Evolutionary conservation across 2,329 filamentous ascomycete species (phyloP).

Genomic region (Cordyceps cateniannulata): DNA sequence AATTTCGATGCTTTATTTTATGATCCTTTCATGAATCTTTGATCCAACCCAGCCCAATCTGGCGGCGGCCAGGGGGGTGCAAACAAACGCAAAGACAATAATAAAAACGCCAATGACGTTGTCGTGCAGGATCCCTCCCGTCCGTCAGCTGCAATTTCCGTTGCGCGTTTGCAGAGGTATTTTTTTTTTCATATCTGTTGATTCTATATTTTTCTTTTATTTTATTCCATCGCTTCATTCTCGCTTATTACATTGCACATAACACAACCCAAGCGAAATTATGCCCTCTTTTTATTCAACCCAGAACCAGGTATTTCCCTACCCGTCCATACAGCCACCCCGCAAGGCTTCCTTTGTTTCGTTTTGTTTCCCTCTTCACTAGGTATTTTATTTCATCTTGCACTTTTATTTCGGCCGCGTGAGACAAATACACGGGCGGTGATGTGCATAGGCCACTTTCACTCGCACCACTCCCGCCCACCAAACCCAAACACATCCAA

Average conservation of each 20-base stretch:
- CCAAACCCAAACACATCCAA: not conserved
- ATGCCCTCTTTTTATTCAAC: too few relatives aligned
- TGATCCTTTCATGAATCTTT: too few relatives aligned
- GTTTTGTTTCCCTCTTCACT: not conserved
- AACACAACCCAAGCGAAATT: too few relatives aligned
- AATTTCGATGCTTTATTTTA: too few relatives aligned
- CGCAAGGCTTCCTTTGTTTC: not conserved
- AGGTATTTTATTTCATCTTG: not conserved
- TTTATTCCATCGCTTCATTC: too few relatives aligned
- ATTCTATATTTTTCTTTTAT: not conserved
- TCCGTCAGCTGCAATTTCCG: not conserved
- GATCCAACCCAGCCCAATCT: not conserved
- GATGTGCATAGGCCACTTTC: not conserved
- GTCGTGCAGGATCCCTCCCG: not conserved
- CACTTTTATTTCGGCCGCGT: not conserved
- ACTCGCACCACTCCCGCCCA: too few relatives aligned
- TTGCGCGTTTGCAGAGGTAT: not conserved
- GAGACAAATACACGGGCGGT: not conserved
- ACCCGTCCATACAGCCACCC: too few relatives aligned
- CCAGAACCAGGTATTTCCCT: too few relatives aligned
- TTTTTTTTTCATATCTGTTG: not conserved
- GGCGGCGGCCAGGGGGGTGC: not conserved
- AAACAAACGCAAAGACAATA: not conserved
- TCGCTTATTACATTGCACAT: too few relatives aligned
- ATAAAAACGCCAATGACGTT: not conserved